Evolutionary conservation across 805 yeast genomes (phyloP).

Genomic region (Clavispora carvajalis): DNA sequence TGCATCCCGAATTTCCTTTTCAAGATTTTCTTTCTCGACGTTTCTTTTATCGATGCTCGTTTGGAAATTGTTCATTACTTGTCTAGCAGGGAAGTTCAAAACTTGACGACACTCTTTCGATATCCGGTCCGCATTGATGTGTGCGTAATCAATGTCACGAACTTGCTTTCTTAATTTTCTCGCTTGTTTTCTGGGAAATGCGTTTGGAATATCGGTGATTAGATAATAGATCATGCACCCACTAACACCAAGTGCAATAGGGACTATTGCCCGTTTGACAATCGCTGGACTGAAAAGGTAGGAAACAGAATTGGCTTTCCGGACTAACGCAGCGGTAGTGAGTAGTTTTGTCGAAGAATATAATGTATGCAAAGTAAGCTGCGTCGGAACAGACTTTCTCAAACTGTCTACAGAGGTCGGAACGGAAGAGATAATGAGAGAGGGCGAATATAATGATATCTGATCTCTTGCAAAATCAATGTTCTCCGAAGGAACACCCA

Average conservation of each 20-base stretch:
- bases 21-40: conserved; percentile 51
- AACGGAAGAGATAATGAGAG: conserved; percentile 22
- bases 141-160: conserved; percentile 68
- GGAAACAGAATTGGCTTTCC: conserved; percentile 30
- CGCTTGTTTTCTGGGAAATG: conserved; percentile 80
- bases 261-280: conserved; percentile 47
- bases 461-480: conserved; percentile 24
- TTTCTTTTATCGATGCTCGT: conserved; percentile 57
- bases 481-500: conserved; percentile 33
- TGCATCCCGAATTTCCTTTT: conserved; percentile 48
- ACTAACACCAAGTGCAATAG: conserved; percentile 46
- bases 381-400: conserved; percentile 29
- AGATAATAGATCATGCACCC: conserved; percentile 57
- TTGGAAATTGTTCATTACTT: conserved; percentile 68
- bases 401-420: conserved; percentile 28
- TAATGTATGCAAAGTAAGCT: conserved; percentile 35
- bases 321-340: conserved; percentile 39
- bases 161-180: conserved; percentile 62
- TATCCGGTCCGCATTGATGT: conserved; percentile 69
- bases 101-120: conserved; percentile 80
- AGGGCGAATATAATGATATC: conserved; percentile 30
- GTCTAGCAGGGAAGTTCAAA: conserved; percentile 74
- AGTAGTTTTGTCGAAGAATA: conserved; percentile 36
- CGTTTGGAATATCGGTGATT: conserved; percentile 78
- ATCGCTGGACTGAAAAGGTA: conserved; percentile 33